Conservation (phyloP, 2,329 filamentous ascomycete genomes). For the Fusarium humuli region DNA sequence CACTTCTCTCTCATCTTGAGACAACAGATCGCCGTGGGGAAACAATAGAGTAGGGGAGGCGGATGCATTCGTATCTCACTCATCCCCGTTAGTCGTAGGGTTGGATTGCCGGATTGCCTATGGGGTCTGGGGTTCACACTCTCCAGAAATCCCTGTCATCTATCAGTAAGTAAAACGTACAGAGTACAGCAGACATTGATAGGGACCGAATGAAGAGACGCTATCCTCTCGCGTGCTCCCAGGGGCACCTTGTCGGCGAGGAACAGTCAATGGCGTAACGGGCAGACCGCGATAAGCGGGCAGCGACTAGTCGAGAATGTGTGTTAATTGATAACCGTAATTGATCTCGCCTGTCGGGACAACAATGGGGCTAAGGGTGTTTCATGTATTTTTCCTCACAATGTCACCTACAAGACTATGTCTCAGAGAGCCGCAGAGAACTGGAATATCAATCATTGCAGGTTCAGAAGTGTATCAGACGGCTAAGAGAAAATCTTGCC, state of each 20-base stretch:
- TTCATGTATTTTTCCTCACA: too few species aligned
- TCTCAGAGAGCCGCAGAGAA: background rate
- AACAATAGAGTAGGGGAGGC: constrained; percentile 1
- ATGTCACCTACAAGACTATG: background rate
- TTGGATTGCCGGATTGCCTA: constrained; percentile 1
- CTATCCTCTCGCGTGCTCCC: constrained; percentile 19
- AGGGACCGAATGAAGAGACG: constrained; percentile 20
- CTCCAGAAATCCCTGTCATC: constrained; percentile 18
- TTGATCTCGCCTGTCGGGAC: background rate
- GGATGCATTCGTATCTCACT: constrained; percentile 28
- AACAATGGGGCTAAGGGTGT: background rate
- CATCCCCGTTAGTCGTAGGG: constrained; percentile 23
- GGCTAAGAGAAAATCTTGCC: background rate
- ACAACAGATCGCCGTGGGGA: constrained; percentile 22
- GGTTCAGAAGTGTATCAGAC: background rate
- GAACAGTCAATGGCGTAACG: constrained; percentile 14
- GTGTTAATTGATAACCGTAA: constrained; percentile 21
- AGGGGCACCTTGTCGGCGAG: constrained; percentile 6
- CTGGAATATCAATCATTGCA: background rate
- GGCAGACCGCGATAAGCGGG: constrained; percentile 15
- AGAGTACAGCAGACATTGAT: constrained; percentile 2
- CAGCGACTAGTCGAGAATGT: background rate
- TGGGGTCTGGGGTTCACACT: constrained; percentile 28
- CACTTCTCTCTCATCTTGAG: constrained; percentile 5
- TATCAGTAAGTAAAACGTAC: constrained; percentile 1